Conservation (phyloP, 2,329 filamentous ascomycete species). For the Diplodia intermedia region DNA sequence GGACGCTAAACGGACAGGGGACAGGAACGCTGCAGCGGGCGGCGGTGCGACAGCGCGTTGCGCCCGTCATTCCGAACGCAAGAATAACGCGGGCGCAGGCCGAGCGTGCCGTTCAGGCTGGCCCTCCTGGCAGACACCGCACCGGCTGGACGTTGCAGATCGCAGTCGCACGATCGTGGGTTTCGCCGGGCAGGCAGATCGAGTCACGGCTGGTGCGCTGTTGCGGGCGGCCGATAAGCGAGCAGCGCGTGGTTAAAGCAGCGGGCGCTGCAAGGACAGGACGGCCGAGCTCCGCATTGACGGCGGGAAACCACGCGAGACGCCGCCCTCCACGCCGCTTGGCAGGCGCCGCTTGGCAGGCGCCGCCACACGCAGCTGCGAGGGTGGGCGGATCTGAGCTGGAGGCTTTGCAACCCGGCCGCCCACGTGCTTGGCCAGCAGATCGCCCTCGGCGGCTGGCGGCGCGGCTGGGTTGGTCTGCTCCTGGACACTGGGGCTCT, state of each 20-base stretch:
- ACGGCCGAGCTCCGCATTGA: conserved; percentile 2
- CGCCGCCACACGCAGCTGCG: conserved; percentile 8
- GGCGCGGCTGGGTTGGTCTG: too few species aligned
- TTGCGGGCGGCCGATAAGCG: conserved; percentile 12
- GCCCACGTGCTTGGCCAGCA: conserved; percentile 19
- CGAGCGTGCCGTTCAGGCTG: too few species aligned
- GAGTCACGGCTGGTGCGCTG: conserved; percentile 4
- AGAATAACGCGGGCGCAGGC: too few species aligned
- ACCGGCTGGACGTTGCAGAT: conserved; percentile 8
- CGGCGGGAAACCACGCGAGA: conserved; percentile 26
- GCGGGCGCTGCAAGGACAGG: conserved; percentile 11
- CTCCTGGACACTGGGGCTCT: background rate
- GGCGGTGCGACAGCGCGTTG: conserved; percentile 22
- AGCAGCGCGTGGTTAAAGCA: conserved; percentile 29
- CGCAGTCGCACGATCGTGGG: conserved; percentile 20
- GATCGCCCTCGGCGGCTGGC: conserved; percentile 9
- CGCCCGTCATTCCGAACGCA: conserved; percentile 22
- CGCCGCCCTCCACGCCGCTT: conserved; percentile 17
- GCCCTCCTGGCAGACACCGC: background rate
- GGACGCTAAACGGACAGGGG: conserved; percentile 16
- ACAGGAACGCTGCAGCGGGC: conserved; percentile 22
- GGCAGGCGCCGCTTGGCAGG: conserved; percentile 11
- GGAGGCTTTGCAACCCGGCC: conserved; percentile 26
- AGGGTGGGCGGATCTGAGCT: conserved; percentile 17
- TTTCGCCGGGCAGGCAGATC: conserved; percentile 26